Conservation (phyloP, 257 asterid species). For the Nicotiana noctiflora region DNA sequence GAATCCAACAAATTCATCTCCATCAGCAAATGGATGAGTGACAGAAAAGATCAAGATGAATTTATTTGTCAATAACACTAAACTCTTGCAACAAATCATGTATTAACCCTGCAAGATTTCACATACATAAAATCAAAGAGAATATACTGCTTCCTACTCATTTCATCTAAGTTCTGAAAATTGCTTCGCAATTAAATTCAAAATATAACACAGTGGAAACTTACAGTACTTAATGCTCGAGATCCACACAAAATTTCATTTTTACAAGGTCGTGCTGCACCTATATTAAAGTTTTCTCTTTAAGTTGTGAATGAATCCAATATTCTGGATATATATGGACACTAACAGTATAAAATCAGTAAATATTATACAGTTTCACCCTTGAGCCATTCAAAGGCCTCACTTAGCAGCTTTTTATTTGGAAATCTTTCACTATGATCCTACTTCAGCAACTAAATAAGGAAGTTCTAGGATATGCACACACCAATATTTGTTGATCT, state of each 20-base stretch:
- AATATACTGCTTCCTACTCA: neutral
- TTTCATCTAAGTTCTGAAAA: neutral
- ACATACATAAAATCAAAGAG: neutral
- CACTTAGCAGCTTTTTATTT: neutral
- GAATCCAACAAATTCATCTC: constrained; percentile 25
- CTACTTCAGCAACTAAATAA: neutral
- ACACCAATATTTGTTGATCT: neutral
- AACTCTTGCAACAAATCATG: neutral
- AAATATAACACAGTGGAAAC: neutral
- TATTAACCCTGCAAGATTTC: neutral
- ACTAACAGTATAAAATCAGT: neutral
- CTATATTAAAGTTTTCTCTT: neutral
- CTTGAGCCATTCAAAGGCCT: neutral
- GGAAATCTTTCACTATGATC: neutral
- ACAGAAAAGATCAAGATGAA: neutral
- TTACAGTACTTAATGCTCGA: neutral
- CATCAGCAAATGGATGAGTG: neutral
- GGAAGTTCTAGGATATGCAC: neutral
- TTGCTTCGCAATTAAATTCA: neutral
- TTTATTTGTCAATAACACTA: neutral
- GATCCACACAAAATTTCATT: neutral
- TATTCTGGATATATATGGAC: neutral
- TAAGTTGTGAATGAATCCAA: neutral
- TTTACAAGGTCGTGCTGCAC: neutral
- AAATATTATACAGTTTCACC: neutral